Conservation (phyloP, 2,329 filamentous ascomycete genomes). For the Claviceps spartinae region DNA sequence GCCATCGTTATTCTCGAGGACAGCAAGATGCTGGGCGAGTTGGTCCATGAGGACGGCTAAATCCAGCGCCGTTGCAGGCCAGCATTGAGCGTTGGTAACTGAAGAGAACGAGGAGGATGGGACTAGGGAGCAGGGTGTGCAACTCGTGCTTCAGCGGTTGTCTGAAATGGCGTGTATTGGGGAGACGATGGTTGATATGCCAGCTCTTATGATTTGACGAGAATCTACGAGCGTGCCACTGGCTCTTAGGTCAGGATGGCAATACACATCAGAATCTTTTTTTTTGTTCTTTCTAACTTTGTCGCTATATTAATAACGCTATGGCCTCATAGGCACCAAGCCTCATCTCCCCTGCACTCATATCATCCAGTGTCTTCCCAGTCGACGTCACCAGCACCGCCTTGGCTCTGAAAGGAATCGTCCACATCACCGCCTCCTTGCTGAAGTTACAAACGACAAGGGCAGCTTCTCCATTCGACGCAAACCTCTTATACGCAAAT, state of each 20-base stretch:
- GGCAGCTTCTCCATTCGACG: constrained; percentile 17
- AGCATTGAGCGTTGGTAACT: neutral
- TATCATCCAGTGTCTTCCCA: constrained; percentile 16
- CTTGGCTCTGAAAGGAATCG: constrained; percentile 13
- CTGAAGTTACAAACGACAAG: constrained; percentile 28
- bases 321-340: constrained; percentile 25
- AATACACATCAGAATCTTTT: neutral
- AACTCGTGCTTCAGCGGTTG: neutral
- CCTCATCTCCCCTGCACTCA: constrained; percentile 14
- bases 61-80: neutral
- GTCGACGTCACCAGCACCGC: constrained; percentile 22
- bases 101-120: neutral
- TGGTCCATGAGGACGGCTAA: constrained; percentile 48
- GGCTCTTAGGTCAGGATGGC: neutral
- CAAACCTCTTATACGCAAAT: constrained; percentile 24
- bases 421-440: constrained; percentile 18
- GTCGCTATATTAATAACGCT: constrained; percentile 16
- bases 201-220: neutral
- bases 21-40: constrained; percentile 52
- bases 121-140: neutral
- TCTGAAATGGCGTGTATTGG: neutral
- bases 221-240: neutral
- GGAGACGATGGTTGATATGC: neutral
- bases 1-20: constrained; percentile 47
- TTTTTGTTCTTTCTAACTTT: neutral